phyloP scores from a whole-genome alignment of 164 flowering plant genomes.

The Nelumbo lutea region DNA sequence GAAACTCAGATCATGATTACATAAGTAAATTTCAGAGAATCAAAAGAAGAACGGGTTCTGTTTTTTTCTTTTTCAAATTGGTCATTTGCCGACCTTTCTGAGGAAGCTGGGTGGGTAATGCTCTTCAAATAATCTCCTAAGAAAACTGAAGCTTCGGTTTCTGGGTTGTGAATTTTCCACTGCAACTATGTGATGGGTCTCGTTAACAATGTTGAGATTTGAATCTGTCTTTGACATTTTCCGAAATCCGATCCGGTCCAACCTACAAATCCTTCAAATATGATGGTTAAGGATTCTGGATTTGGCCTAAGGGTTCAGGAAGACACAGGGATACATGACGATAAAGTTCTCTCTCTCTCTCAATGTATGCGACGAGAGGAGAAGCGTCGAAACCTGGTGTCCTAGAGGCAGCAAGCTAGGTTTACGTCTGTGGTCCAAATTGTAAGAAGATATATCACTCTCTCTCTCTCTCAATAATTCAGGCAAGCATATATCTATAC shows the following conservation, averaged over 20 bases:
- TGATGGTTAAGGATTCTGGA: too few relatives aligned
- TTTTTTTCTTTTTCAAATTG: neutral
- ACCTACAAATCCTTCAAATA: neutral
- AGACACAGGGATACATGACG: neutral
- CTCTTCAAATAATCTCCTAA: slow-evolving; percentile 7
- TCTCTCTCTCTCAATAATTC: neutral
- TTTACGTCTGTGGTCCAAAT: neutral
- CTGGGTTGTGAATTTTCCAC: slow-evolving; percentile 10
- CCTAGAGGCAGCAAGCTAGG: neutral
- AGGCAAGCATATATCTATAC: too few relatives aligned
- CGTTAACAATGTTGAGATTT: neutral
- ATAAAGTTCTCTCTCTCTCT: neutral
- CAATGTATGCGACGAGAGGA: neutral
- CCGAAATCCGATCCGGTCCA: neutral
- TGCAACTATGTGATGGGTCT: slow-evolving; percentile 6
- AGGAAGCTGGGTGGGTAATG: slow-evolving; percentile 34
- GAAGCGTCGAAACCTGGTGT: too few relatives aligned
- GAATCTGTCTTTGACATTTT: slow-evolving; percentile 1
- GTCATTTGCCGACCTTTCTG: slow-evolving; percentile 24
- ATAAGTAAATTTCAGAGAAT: neutral
- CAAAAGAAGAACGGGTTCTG: neutral
- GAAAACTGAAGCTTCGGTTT: neutral
- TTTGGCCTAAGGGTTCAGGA: neutral
- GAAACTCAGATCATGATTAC: too few relatives aligned
- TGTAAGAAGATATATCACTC: neutral